Evolutionary conservation across 768 basidiomycete species (phyloP).

Genomic region (Pulveroboletus sp.): DNA sequence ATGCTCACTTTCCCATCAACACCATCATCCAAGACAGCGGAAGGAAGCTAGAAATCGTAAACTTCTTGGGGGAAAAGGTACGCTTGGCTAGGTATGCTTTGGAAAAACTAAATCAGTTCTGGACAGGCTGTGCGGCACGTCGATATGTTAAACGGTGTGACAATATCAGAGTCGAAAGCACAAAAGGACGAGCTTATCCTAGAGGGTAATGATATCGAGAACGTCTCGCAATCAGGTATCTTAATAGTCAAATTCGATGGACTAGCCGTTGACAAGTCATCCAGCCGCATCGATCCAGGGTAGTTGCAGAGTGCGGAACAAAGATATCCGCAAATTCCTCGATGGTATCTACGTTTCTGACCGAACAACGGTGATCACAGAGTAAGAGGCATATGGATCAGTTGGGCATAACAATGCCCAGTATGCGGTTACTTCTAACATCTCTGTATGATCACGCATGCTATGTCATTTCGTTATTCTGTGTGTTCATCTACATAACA

Average conservation of each 20-base stretch:
- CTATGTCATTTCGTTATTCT: slow-evolving; percentile 14
- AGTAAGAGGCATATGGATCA: slow-evolving; percentile 27
- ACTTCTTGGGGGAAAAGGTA: slow-evolving; percentile 94
- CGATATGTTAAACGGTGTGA: slow-evolving; percentile 86
- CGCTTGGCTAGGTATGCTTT: slow-evolving; percentile 9
- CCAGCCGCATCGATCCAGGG: slow-evolving; percentile 95
- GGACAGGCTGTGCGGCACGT: slow-evolving; percentile 85
- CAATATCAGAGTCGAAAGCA: slow-evolving; percentile 76
- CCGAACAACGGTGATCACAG: slow-evolving; percentile 55
- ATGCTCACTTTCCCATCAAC: slow-evolving; percentile 99
- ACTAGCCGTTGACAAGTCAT: slow-evolving; percentile 7
- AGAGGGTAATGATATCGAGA: slow-evolving; percentile 93
- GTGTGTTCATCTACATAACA: not conserved
- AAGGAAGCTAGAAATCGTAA: slow-evolving; percentile 78
- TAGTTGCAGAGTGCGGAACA: slow-evolving; percentile 95
- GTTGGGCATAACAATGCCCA: slow-evolving; percentile 16
- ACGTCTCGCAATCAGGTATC: slow-evolving; percentile 92
- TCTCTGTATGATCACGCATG: slow-evolving; percentile 28
- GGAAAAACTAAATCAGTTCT: not conserved
- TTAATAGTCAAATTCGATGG: not conserved
- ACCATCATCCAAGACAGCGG: slow-evolving; percentile 84
- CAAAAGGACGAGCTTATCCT: slow-evolving; percentile 95
- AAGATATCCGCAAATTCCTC: slow-evolving; percentile 99
- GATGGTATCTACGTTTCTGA: slow-evolving; percentile 92
- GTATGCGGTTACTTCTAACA: slow-evolving; percentile 21